Conservation (phyloP, 2,329 filamentous ascomycete species). For the Teratosphaeria zuluensis region DNA sequence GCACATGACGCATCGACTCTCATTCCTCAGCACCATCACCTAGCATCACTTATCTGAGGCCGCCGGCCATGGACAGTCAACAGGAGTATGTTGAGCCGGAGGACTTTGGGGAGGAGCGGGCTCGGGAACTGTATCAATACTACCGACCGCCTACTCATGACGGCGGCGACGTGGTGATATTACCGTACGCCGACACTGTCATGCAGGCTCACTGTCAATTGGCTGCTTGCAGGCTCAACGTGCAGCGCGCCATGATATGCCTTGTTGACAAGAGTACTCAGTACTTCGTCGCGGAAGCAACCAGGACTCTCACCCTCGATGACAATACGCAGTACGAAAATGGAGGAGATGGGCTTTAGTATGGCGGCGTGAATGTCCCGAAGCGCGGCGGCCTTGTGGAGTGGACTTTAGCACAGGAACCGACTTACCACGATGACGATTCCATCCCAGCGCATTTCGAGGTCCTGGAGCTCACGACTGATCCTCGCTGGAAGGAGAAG, state of each 20-base stretch:
- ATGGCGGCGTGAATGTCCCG: constrained; percentile 41
- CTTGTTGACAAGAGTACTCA: constrained; percentile 40
- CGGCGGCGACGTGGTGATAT: constrained; percentile 7
- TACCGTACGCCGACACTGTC: constrained; percentile 26
- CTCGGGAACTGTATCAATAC: constrained; percentile 17
- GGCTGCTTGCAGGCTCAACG: constrained; percentile 38
- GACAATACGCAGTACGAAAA: constrained; percentile 12
- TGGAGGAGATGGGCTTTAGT: constrained; percentile 26
- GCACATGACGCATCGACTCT: neutral
- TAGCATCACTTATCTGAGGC: neutral
- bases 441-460: constrained; percentile 27
- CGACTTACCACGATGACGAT: constrained; percentile 12
- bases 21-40: neutral
- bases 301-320: constrained; percentile 34
- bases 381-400: constrained; percentile 51
- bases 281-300: constrained; percentile 45
- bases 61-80: neutral
- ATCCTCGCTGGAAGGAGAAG: constrained; percentile 20
- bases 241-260: constrained; percentile 42
- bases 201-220: constrained; percentile 41
- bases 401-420: constrained; percentile 34
- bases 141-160: constrained; percentile 13
- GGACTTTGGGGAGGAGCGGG: constrained; percentile 14
- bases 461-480: constrained; percentile 22
- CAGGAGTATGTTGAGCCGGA: constrained; percentile 10